Evolutionary conservation across 345 rosid species (phyloP).

Genomic region (Durio zibethinus): DNA sequence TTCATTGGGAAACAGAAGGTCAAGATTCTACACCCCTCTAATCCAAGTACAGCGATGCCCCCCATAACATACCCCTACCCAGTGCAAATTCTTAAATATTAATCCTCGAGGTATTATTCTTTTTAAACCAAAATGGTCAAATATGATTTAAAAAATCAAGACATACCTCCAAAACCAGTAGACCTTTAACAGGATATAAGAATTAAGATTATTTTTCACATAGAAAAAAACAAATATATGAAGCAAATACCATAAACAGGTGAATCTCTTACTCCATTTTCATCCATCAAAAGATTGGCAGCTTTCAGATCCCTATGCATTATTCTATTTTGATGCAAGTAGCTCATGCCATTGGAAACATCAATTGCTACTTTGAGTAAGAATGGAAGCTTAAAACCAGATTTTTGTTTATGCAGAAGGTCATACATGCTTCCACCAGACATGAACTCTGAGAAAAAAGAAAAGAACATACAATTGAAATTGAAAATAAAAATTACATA

Average conservation of each 20-base stretch:
- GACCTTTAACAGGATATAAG: neutral
- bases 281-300: constrained; percentile 74
- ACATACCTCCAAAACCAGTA: neutral
- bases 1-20: neutral
- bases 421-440: constrained; percentile 67
- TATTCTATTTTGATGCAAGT: constrained; percentile 56
- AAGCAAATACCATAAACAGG: constrained; percentile 10
- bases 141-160: neutral
- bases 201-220: neutral
- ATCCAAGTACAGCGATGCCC: neutral
- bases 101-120: neutral
- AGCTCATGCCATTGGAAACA: constrained; percentile 66
- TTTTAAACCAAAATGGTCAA: neutral
- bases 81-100: neutral
- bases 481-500: neutral
- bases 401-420: constrained; percentile 55
- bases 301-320: constrained; percentile 62
- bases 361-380: constrained; percentile 61
- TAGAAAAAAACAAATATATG: neutral
- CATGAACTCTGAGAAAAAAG: constrained; percentile 48
- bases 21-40: neutral
- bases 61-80: neutral
- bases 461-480: constrained; percentile 8
- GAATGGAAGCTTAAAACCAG: constrained; percentile 42
- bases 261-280: constrained; percentile 49